phyloP scores from a whole-genome alignment of 169 alveolate genomes.

The Babesia gibsoni region DNA sequence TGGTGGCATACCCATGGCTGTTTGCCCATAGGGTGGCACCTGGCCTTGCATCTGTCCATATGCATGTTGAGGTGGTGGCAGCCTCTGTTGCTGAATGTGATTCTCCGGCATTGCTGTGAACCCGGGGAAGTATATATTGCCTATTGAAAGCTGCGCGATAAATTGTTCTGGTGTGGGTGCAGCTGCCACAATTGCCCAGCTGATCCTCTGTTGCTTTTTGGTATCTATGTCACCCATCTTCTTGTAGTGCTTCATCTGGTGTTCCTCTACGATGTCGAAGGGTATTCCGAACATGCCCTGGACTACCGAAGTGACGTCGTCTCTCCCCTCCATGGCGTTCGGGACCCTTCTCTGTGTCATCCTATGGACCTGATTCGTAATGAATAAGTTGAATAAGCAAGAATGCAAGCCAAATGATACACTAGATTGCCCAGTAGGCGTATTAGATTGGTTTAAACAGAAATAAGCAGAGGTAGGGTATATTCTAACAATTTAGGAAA shows the following conservation, averaged over 20 bases:
- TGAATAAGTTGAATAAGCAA: slow-evolving; percentile 47
- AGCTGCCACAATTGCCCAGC: slow-evolving; percentile 79
- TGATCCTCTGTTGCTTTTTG: slow-evolving; percentile 76
- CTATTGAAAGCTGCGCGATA: slow-evolving; percentile 60
- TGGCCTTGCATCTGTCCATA: no score
- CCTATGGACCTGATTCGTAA: slow-evolving; percentile 88
- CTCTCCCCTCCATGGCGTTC: slow-evolving; percentile 95
- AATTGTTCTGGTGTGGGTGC: slow-evolving; percentile 76
- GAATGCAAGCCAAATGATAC: no score
- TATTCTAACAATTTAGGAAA: no score
- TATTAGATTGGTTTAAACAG: no score
- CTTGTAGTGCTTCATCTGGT: slow-evolving; percentile 65
- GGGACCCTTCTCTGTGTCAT: slow-evolving; percentile 89
- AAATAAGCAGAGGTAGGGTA: no score
- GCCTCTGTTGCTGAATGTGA: neutral
- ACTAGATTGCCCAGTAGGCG: no score
- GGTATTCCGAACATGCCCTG: slow-evolving; percentile 99
- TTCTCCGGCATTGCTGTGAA: slow-evolving; percentile 18
- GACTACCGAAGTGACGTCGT: slow-evolving; percentile 87
- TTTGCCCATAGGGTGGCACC: no score
- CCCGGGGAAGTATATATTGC: slow-evolving; percentile 56
- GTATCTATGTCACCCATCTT: slow-evolving; percentile 72
- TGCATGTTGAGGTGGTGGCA: no score
- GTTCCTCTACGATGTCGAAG: slow-evolving; percentile 80
- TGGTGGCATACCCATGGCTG: no score